phyloP scores from a whole-genome alignment of 495 filamentous ascomycete species.

The Lentithecium fluviatile region DNA sequence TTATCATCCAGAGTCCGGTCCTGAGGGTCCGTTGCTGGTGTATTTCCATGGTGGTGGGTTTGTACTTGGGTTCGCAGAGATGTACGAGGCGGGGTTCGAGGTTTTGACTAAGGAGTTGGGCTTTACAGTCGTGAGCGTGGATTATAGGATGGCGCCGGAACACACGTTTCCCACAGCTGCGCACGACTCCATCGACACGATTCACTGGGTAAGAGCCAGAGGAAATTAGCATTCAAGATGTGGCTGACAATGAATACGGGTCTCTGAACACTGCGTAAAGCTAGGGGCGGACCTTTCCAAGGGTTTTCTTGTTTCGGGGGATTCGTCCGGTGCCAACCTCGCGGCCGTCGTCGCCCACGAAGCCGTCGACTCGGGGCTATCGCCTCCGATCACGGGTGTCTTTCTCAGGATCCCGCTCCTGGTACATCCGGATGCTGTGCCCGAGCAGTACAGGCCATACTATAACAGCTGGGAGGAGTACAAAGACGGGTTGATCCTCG shows the following conservation, averaged over 20 bases:
- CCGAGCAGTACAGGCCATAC: constrained; percentile 24
- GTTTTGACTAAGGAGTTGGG: constrained; percentile 38
- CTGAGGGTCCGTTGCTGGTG: constrained; percentile 42
- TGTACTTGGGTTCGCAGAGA: constrained; percentile 42
- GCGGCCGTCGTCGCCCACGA: constrained; percentile 22
- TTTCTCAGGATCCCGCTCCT: constrained; percentile 16
- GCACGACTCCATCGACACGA: constrained; percentile 45
- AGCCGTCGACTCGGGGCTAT: constrained; percentile 15
- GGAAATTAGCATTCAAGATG: background rate
- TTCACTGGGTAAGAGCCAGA: constrained; percentile 21
- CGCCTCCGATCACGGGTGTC: constrained; percentile 31
- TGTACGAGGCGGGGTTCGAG: constrained; percentile 38
- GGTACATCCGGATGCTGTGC: constrained; percentile 18
- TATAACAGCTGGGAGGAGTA: constrained; percentile 17
- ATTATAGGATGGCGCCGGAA: constrained; percentile 46
- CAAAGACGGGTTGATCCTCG: constrained; percentile 13
- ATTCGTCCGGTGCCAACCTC: constrained; percentile 31
- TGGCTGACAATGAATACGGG: background rate
- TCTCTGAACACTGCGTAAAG: constrained; percentile 15
- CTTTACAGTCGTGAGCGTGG: constrained; percentile 44
- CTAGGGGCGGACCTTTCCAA: constrained; percentile 21
- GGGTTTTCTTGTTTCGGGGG: constrained; percentile 33
- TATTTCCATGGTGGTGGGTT: constrained; percentile 50
- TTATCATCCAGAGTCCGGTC: constrained; percentile 37
- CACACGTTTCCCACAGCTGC: constrained; percentile 46